These are phyloP conservation scores for Talaromyces marneffei DNA, from an alignment of 2,329 filamentous ascomycete genomes.

Conservation along the genomic window DNA sequence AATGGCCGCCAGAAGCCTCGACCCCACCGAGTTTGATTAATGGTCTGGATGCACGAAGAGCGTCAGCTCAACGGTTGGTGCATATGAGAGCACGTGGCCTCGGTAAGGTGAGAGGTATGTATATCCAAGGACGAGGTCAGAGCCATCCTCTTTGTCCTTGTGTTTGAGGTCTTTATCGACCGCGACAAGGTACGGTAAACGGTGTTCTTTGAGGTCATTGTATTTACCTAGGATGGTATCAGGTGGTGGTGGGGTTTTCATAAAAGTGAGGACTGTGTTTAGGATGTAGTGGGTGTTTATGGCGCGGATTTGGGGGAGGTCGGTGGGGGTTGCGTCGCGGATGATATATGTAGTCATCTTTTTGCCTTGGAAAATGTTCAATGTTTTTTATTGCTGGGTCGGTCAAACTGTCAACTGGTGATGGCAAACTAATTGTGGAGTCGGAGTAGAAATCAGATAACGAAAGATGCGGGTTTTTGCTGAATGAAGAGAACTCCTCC, in stretches of 20 bases:
- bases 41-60: conserved; percentile 36
- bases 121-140: conserved; percentile 28
- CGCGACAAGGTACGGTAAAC: conserved; percentile 36
- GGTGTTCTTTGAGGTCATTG: conserved; percentile 18
- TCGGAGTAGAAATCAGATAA: too few relatives aligned
- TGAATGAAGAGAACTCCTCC: too few relatives aligned
- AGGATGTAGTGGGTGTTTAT: conserved; percentile 36
- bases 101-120: conserved; percentile 33
- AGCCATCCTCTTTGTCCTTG: neutral
- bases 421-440: too few relatives aligned
- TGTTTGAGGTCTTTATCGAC: conserved; percentile 19
- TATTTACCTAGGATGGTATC: conserved; percentile 26
- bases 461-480: neutral
- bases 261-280: conserved; percentile 34
- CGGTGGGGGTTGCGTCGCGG: conserved; percentile 26
- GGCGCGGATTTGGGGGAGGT: conserved; percentile 30
- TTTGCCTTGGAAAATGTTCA: neutral
- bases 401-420: neutral
- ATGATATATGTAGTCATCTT: conserved; percentile 15
- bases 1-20: conserved; percentile 19
- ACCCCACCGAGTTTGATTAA: conserved; percentile 28
- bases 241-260: conserved; percentile 24
- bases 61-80: conserved; percentile 36
- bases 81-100: conserved; percentile 32
- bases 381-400: neutral